These are phyloP conservation scores for Dothideomycetidae sp. DNA, from an alignment of 2,329 filamentous ascomycete genomes.

Conservation along the genomic window DNA sequence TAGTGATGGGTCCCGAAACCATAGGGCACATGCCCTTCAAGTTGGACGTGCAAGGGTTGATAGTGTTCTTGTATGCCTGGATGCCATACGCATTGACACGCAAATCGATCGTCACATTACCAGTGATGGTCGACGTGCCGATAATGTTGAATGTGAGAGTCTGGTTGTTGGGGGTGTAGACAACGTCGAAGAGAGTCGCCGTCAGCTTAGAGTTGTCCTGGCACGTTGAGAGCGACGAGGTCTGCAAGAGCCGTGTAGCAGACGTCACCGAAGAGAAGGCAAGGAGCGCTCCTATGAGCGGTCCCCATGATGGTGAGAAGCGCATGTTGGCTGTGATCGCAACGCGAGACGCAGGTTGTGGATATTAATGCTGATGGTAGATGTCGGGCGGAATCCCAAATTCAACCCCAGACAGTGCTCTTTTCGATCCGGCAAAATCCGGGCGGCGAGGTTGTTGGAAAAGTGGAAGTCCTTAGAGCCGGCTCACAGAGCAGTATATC, in stretches of 20 bases:
- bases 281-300: constrained; percentile 20
- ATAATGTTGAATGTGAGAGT: constrained; percentile 61
- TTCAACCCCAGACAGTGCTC: too few relatives aligned
- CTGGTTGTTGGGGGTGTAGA: constrained; percentile 61
- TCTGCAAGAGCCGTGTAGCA: constrained; percentile 56
- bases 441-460: too few relatives aligned
- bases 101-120: constrained; percentile 66
- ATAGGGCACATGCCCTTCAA: constrained; percentile 77
- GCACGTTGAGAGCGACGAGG: constrained; percentile 73
- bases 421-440: too few relatives aligned
- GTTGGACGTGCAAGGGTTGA: constrained; percentile 57
- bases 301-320: constrained; percentile 15
- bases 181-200: constrained; percentile 76
- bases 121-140: constrained; percentile 70
- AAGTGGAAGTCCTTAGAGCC: too few relatives aligned
- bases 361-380: constrained; percentile 2
- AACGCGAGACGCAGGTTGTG: not conserved
- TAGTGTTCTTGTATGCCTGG: constrained; percentile 47
- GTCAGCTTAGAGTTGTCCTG: constrained; percentile 74
- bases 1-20: constrained; percentile 66
- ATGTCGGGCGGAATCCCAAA: too few relatives aligned
- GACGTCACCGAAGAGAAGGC: constrained; percentile 30
- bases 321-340: constrained; percentile 18
- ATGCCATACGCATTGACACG: constrained; percentile 73
- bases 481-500: too few relatives aligned